phyloP scores from a whole-genome alignment of 2,329 filamentous ascomycete genomes.

The Colletotrichum sp. region DNA sequence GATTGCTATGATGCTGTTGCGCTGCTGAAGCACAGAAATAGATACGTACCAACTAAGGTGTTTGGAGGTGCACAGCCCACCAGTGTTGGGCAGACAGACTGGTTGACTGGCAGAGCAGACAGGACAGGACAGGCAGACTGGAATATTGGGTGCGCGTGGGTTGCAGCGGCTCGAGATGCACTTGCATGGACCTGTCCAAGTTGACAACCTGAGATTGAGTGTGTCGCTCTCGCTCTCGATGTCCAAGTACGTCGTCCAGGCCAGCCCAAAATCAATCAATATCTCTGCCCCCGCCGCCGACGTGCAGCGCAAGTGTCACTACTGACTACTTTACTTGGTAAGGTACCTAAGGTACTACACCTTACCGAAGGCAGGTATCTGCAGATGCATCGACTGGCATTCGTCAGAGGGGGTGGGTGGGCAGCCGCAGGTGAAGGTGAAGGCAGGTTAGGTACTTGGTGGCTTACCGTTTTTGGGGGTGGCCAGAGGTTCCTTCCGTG shows the following conservation, averaged over 20 bases:
- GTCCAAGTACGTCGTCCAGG: background rate
- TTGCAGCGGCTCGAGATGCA: background rate
- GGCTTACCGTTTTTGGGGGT: background rate
- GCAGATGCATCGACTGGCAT: background rate
- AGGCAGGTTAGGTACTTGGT: background rate
- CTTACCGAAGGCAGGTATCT: background rate
- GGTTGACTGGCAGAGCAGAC: background rate
- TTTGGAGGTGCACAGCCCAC: conserved; percentile 4
- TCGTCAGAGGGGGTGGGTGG: background rate
- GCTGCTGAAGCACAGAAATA: background rate
- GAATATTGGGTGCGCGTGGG: background rate
- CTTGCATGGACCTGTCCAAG: background rate
- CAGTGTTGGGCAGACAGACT: background rate
- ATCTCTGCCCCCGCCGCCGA: conserved; percentile 5
- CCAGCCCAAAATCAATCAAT: background rate
- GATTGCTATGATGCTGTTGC: background rate
- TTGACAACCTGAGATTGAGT: background rate
- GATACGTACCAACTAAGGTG: background rate
- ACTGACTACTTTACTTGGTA: background rate
- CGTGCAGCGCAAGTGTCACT: background rate
- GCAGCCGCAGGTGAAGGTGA: background rate
- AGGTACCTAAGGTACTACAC: background rate
- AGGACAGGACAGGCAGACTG: background rate
- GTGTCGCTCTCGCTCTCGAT: background rate
- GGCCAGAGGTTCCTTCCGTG: background rate